Evolutionary conservation across 2,329 filamentous ascomycete genomes (phyloP).

Genomic region (Volutella citrinella): DNA sequence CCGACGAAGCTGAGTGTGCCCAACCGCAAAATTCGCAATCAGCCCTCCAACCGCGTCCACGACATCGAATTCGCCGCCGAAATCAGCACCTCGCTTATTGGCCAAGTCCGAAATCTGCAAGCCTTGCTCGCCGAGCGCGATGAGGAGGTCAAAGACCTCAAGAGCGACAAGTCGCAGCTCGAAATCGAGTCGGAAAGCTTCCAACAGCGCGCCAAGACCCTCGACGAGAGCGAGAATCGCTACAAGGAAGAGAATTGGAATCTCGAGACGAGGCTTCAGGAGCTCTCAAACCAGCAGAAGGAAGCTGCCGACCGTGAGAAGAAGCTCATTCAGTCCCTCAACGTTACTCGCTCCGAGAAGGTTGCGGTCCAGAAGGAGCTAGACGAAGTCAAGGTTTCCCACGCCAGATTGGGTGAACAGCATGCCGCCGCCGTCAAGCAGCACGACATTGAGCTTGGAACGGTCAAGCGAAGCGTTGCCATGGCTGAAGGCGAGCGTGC

Average conservation of each 20-base stretch:
- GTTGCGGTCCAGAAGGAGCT: conserved; percentile 76
- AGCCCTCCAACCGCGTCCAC: conserved; percentile 82
- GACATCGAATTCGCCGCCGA: conserved; percentile 99
- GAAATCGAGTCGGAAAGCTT: conserved; percentile 80
- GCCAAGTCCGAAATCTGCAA: conserved; percentile 91
- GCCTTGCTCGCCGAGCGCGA: conserved; percentile 82
- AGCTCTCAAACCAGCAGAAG: conserved; percentile 69
- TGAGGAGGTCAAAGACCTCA: conserved; percentile 73
- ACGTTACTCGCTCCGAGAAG: conserved; percentile 70
- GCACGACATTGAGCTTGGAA: conserved; percentile 84
- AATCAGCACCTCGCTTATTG: conserved; percentile 89
- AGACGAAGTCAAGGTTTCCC: conserved; percentile 79
- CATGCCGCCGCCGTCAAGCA: conserved; percentile 73
- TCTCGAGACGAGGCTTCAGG: conserved; percentile 87
- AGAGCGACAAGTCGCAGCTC: conserved; percentile 71
- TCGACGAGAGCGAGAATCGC: conserved; percentile 91
- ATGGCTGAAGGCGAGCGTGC: conserved; percentile 75
- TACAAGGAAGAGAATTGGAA: conserved; percentile 99
- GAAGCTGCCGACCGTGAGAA: conserved; percentile 81
- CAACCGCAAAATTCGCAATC: conserved; percentile 85
- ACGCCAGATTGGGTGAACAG: conserved; percentile 79
- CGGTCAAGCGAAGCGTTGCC: conserved; percentile 74
- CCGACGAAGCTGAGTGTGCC: conserved; percentile 87
- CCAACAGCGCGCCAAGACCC: conserved; percentile 72
- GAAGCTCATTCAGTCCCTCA: conserved; percentile 72